Conservation (phyloP, 2,329 filamentous ascomycete species). For the Dichotomopilus funicola region DNA sequence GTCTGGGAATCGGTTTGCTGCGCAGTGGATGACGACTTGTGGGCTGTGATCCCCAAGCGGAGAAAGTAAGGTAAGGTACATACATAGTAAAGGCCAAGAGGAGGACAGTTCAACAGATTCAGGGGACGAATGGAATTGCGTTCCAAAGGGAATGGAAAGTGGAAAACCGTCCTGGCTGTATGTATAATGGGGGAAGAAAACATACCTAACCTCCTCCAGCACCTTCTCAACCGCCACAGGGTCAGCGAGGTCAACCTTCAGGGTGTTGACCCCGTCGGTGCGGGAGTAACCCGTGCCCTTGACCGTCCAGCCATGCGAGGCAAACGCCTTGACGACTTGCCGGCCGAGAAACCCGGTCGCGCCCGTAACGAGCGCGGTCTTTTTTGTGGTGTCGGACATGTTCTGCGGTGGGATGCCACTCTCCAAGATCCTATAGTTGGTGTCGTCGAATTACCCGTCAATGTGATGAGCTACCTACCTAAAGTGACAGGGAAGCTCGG, state of each 20-base stretch:
- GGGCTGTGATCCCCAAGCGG: constrained; percentile 11
- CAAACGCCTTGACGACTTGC: constrained; percentile 67
- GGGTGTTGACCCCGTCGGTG: constrained; percentile 61
- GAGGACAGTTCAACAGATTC: too few relatives aligned
- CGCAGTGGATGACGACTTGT: constrained; percentile 75
- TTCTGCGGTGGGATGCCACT: too few relatives aligned
- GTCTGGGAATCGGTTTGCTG: constrained; percentile 83
- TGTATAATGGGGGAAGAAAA: background rate
- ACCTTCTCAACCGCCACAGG: constrained; percentile 40
- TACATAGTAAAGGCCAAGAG: background rate
- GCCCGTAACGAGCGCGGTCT: constrained; percentile 70
- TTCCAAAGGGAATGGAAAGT: too few relatives aligned
- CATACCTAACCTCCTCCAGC: constrained; percentile 51
- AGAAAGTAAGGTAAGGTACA: background rate
- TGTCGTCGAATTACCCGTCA: too few relatives aligned
- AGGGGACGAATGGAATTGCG: too few relatives aligned
- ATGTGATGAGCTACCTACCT: too few relatives aligned
- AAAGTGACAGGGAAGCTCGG: too few relatives aligned
- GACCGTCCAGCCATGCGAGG: constrained; percentile 56
- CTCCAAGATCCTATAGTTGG: too few relatives aligned
- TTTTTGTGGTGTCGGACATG: constrained; percentile 7
- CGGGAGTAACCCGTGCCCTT: constrained; percentile 69
- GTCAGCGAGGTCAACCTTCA: constrained; percentile 51
- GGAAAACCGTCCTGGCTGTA: too few relatives aligned
- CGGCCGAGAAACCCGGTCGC: constrained; percentile 79